Evolutionary conservation across 352 stramenopile species (phyloP), one percentile per base, ranked within the genome.

Genomic region (Globisporangium abappressorium): DNA sequence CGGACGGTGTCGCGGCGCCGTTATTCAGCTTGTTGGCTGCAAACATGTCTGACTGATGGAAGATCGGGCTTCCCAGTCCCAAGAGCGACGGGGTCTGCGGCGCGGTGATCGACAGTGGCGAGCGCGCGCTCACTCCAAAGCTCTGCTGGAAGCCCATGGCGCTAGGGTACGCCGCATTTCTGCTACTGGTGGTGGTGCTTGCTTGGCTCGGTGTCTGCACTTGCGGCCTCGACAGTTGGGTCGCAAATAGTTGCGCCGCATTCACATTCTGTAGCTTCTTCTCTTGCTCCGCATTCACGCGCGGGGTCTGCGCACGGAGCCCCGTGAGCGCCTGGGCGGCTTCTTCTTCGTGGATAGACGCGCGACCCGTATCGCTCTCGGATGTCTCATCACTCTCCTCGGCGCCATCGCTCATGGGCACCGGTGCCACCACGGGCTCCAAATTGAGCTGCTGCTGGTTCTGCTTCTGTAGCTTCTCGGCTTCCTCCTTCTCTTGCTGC

Each of bases 241-340:
- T 46, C 0, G 47, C 57, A 34, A 70, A 70, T 3, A 65, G 24
- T 26, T 70, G 65, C 24, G 65, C 65, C 6, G 57, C 65, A 24
- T 33, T 70, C 24, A 64, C 54, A 28, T 1, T 61, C 46, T 65
- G 57, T 22, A 70, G 65, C 36, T 61, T 65, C 57, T 70, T 70
- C 57, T 70, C 65, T 14, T 65, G 57, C 33, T 70, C 65, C 1
- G 66, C 51, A 12, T 41, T 55, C 18, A 70, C 65, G 46, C 59
- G 66, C 33, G 57, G 54, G 22, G 56, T 72, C 30, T 60, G 70
- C 14, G 65, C 73, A n/a, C 85, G 83, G 20, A 93, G 69, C 26
- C 85, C 85, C 36, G 85, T 93, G 43, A 93, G 80, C 61, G 85
- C 85, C 65, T 93, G 83, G 4, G 85, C 85, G 4, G 85, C 85